phyloP scores from a whole-genome alignment of 1,284 basidiomycete genomes.

The Heliocybe sulcata region DNA sequence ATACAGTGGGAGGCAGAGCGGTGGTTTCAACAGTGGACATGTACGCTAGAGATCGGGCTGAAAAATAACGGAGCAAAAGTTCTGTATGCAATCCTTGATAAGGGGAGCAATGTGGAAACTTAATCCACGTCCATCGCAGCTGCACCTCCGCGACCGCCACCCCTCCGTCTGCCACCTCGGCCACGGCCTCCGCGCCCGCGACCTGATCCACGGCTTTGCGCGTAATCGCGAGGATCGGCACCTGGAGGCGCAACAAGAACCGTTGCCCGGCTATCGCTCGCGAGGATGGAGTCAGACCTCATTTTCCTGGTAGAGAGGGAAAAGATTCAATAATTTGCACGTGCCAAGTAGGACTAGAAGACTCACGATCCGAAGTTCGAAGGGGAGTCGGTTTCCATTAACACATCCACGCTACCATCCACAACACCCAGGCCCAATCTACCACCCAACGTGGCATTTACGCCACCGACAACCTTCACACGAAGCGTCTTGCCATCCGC shows the following conservation, averaged over 20 bases:
- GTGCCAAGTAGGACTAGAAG: not conserved
- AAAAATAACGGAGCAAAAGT: not conserved
- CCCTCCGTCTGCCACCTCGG: slow-evolving; percentile 20
- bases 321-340: too few species aligned
- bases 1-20: not conserved
- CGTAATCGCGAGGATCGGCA: slow-evolving; percentile 48
- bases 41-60: not conserved
- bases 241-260: slow-evolving; percentile 69
- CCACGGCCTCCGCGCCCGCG: slow-evolving; percentile 21
- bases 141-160: slow-evolving; percentile 25
- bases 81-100: not conserved
- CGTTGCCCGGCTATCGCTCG: slow-evolving; percentile 59
- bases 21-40: not conserved
- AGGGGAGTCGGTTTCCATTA: slow-evolving; percentile 40
- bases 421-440: slow-evolving; percentile 48
- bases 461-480: slow-evolving; percentile 57
- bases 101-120: slow-evolving; percentile 1
- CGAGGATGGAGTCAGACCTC: slow-evolving; percentile 73
- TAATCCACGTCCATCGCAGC: slow-evolving; percentile 31
- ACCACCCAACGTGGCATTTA: slow-evolving; percentile 45
- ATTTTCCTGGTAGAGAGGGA: slow-evolving; percentile 54
- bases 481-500: slow-evolving; percentile 74
- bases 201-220: slow-evolving; percentile 24
- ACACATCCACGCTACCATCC: slow-evolving; percentile 61
- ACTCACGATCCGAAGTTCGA: slow-evolving; percentile 49